These are phyloP conservation scores for Monascus purpureus DNA, from an alignment of 495 filamentous ascomycete species.

Conservation along the genomic window DNA sequence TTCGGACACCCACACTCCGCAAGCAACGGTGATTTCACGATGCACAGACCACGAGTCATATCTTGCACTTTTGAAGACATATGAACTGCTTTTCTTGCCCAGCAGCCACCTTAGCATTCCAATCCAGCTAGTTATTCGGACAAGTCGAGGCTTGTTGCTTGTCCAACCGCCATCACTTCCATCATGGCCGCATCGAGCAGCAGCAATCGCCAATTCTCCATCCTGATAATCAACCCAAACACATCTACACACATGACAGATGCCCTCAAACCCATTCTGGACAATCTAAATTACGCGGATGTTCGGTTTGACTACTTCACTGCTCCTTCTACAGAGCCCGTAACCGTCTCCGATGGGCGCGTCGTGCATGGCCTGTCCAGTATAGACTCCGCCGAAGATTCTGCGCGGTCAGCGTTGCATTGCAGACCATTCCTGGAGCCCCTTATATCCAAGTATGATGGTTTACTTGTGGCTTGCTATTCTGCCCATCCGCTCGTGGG, in stretches of 20 bases:
- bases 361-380: conserved; percentile 20
- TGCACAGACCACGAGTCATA: too few species aligned
- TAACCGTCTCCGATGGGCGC: conserved; percentile 16
- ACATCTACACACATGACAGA: conserved; percentile 73
- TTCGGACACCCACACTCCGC: too few species aligned
- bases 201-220: too few species aligned
- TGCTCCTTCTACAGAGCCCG: conserved; percentile 22
- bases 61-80: too few species aligned
- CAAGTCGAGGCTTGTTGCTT: too few species aligned
- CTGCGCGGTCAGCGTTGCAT: conserved; percentile 38
- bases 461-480: conserved; percentile 78
- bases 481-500: conserved; percentile 72
- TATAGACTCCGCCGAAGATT: conserved; percentile 36
- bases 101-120: too few species aligned
- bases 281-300: conserved; percentile 31
- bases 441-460: conserved; percentile 46
- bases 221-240: conserved; percentile 88
- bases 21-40: too few species aligned
- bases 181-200: too few species aligned
- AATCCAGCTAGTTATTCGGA: too few species aligned
- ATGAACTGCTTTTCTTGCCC: too few species aligned
- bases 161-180: too few species aligned
- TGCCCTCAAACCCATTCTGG: conserved; percentile 50
- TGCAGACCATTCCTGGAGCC: conserved; percentile 42
- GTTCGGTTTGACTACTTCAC: conserved; percentile 43